A percentile compares a stretch with the other conserved stretches of the same genome.
phyloP scores from a whole-genome alignment of 192 early-diverging fungal species.

The Coemansia sp. region DNA sequence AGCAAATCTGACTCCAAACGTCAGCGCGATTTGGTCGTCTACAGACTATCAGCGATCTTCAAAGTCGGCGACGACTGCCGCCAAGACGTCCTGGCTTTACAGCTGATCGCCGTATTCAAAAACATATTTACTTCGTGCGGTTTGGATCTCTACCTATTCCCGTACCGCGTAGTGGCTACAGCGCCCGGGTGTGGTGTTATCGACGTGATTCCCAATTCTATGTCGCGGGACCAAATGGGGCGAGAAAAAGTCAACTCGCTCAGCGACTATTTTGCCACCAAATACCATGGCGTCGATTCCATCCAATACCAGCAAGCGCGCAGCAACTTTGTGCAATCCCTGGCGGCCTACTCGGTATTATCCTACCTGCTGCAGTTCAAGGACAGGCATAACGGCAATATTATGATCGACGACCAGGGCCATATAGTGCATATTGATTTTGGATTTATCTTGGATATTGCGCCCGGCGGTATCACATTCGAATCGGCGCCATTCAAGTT shows the following conservation, averaged over 20 bases:
- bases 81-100: constrained; percentile 96
- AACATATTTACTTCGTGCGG: constrained; percentile 90
- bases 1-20: neutral
- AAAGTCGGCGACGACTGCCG: constrained; percentile 99
- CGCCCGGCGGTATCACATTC: constrained; percentile 96
- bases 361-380: constrained; percentile 96
- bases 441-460: constrained; percentile 97
- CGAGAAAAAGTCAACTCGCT: constrained; percentile 97
- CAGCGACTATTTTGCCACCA: constrained; percentile 93
- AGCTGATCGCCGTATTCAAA: constrained; percentile 97
- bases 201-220: constrained; percentile 96
- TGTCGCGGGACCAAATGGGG: constrained; percentile 96
- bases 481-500: constrained; percentile 98
- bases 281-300: constrained; percentile 88
- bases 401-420: constrained; percentile 97
- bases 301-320: constrained; percentile 89
- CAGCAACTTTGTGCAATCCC: constrained; percentile 91
- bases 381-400: constrained; percentile 99
- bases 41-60: constrained; percentile 92
- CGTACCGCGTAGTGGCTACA: constrained; percentile 97
- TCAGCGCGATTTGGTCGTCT: constrained; percentile 21
- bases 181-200: constrained; percentile 97
- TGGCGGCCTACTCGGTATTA: constrained; percentile 94
- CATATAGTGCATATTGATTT: constrained; percentile 99
- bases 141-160: constrained; percentile 93